Evolutionary conservation across 1,284 basidiomycete species (phyloP), one percentile per base, ranked within the genome.

Genomic region (Boletus calvinii): DNA sequence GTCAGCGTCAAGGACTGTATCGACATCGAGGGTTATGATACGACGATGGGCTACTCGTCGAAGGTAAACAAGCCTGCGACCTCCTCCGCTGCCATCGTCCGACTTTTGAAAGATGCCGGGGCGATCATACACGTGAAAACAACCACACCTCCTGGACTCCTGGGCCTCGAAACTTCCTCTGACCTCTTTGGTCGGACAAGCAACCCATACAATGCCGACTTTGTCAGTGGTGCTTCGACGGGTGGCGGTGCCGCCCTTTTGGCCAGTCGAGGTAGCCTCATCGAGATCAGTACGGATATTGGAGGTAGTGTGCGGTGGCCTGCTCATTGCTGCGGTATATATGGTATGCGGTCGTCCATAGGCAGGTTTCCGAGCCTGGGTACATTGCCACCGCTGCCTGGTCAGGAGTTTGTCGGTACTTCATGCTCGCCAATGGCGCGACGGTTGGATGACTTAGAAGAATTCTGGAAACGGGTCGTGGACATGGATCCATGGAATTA

Each of bases 51-150:
- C 2, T 81, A 78, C 55, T 77, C 79, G 0, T 66, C 67, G 30
- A 69, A 66, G 52, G 70, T 64, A 38, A 70, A 71, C 52, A 59
- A 71, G 15, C 78, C 77, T 0, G 70, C 69, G 0, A 40, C 55
- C 4, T 58, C 65, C 0, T 69, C 72, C 7, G 67, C 71, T 7
- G 62, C 72, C 2, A 73, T 82, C 11, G 77, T 79, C 22, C 66
- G 70, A 35, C 68, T 79, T 17, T 68, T 77, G 41, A 71, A 71
- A 39, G 62, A 70, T 15, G 75, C 73, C 0, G 83, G 83, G 0
- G 83, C 76, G 0, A 73, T 83, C 15, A 65, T 73, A 0, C 76
- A 79, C 56, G 77, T 71, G 62, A 84, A 84, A 62, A 84, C 81
- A 17, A 79, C 79, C 46, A 62, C 59, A 10, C 64, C 66, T 0